Conservation (phyloP, 2,329 filamentous ascomycete species). For the Pseudocercospora crystallina region DNA sequence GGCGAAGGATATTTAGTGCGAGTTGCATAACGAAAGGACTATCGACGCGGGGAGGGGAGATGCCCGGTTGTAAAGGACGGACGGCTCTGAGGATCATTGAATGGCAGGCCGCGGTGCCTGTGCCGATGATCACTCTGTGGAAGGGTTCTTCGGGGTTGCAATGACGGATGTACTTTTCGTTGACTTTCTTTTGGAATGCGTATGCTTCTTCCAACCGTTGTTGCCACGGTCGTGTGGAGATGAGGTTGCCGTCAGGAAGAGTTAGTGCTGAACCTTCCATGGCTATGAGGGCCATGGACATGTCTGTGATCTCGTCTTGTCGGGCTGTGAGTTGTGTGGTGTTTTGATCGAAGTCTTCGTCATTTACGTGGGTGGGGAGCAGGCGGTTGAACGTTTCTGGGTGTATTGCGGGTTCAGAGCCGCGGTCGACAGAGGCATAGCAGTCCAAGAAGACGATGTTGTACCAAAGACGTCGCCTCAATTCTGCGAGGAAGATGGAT, state of each 20-base stretch:
- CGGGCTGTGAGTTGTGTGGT: slow-evolving; percentile 24
- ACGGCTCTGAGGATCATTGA: slow-evolving; percentile 32
- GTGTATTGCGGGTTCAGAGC: slow-evolving; percentile 29
- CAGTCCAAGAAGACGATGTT: slow-evolving; percentile 33
- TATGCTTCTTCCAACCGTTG: slow-evolving; percentile 31
- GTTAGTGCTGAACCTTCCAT: slow-evolving; percentile 18
- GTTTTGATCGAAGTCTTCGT: slow-evolving; percentile 31
- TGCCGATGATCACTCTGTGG: slow-evolving; percentile 24
- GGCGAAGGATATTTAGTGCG: slow-evolving; percentile 50
- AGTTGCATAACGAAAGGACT: slow-evolving; percentile 33
- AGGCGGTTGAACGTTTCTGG: slow-evolving; percentile 25
- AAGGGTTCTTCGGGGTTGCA: slow-evolving; percentile 25
- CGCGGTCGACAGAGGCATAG: slow-evolving; percentile 33
- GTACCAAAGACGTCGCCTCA: slow-evolving; percentile 35
- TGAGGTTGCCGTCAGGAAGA: slow-evolving; percentile 18
- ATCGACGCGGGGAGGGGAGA: slow-evolving; percentile 31
- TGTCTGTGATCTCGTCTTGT: slow-evolving; percentile 31
- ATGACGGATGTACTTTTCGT: slow-evolving; percentile 28
- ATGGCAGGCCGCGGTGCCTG: slow-evolving; percentile 23
- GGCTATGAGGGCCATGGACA: slow-evolving; percentile 26
- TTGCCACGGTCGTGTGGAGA: slow-evolving; percentile 30
- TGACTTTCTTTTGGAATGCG: slow-evolving; percentile 21
- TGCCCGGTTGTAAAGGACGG: slow-evolving; percentile 29
- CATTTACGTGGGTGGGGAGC: slow-evolving; percentile 33
- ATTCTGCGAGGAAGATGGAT: slow-evolving; percentile 31